Percentiles rank a stretch among this genome's conserved stretches.
Conservation (phyloP, 2,329 filamentous ascomycete genomes). For the Ceratocystis destructans region DNA sequence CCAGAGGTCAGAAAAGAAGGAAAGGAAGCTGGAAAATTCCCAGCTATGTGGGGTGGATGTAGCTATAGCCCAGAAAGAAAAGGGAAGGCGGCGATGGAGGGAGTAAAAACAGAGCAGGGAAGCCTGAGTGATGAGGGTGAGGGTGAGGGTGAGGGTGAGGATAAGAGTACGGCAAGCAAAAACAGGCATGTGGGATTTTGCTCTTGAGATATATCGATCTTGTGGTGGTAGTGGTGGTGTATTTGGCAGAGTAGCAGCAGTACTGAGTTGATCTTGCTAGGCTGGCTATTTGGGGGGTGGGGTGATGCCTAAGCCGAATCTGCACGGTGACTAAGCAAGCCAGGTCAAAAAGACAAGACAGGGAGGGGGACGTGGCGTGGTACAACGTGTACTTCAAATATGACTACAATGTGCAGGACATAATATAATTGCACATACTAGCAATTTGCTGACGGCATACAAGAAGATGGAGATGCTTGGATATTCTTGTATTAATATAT, state of each 20-base stretch:
- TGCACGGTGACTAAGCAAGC: not conserved
- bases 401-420: too few relatives aligned
- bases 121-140: not conserved
- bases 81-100: not conserved
- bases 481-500: too few relatives aligned
- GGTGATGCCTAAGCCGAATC: conserved; percentile 11
- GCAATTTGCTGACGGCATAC: too few relatives aligned
- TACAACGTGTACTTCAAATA: not conserved
- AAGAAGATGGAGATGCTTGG: too few relatives aligned
- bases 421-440: too few relatives aligned
- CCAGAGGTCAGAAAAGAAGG: not conserved
- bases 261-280: too few relatives aligned
- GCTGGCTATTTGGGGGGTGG: not conserved
- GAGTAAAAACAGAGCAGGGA: not conserved
- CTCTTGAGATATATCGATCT: not conserved
- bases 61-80: not conserved
- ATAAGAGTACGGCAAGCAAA: not conserved
- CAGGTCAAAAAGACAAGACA: not conserved
- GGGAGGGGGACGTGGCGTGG: not conserved
- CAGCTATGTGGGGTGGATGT: conserved; percentile 8
- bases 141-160: not conserved
- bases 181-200: conserved; percentile 6
- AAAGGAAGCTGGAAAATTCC: conserved; percentile 4
- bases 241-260: not conserved
- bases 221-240: not conserved